Evolutionary conservation across 345 rosid genomes (phyloP).

Genomic region (Eucalyptus sp.): DNA sequence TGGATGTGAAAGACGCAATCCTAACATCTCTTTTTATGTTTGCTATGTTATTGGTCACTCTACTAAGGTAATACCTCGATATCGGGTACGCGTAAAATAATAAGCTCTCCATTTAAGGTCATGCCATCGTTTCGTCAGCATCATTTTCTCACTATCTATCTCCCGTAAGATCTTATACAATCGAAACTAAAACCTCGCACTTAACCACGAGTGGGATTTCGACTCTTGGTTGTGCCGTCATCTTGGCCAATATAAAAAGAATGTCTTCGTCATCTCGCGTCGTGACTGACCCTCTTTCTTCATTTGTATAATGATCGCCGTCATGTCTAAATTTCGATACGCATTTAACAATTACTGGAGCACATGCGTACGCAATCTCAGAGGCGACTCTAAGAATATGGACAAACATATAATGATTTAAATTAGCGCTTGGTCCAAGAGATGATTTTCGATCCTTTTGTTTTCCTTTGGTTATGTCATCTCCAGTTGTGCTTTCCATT

Average conservation of each 20-base stretch:
- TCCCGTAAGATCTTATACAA: background rate
- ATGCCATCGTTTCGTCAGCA: background rate
- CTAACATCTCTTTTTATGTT: background rate
- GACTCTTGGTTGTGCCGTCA: background rate
- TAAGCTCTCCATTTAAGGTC: background rate
- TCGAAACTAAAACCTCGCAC: background rate
- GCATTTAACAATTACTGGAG: background rate
- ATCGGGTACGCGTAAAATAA: rapidly evolving
- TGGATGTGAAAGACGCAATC: background rate
- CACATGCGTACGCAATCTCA: background rate
- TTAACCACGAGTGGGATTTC: background rate
- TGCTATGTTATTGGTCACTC: background rate
- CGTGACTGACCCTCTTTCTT: rapidly evolving
- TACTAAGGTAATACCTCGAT: background rate
- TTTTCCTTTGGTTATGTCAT: background rate
- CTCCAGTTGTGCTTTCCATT: background rate
- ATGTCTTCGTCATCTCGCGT: background rate
- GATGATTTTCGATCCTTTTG: background rate
- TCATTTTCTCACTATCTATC: background rate
- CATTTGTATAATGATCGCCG: rapidly evolving
- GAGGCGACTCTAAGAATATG: background rate
- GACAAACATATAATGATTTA: background rate
- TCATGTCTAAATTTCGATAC: background rate
- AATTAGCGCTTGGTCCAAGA: background rate
- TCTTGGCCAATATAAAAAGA: background rate